Evolutionary conservation across 768 basidiomycete genomes (phyloP), one percentile per base, ranked within the genome.

Genomic region (Boletus reticuloceps): DNA sequence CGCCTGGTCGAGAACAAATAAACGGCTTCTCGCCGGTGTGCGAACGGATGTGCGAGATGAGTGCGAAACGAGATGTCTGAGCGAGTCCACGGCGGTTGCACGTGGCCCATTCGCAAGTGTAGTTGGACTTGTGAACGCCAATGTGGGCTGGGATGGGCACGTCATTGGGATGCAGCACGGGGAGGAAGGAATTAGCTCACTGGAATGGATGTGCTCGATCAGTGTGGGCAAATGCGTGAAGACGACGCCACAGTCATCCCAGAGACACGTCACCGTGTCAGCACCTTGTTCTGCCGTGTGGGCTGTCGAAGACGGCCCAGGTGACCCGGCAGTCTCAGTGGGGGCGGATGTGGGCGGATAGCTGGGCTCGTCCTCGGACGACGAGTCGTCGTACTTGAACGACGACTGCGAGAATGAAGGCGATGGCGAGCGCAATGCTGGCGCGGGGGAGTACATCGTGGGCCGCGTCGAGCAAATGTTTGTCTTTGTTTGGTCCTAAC

Each of bases 11-110:
- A 12, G 84, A 72, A 67, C 94, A 98, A 22, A 81, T 85, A 66
- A 94, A 97, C 1, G 94, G 94, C 64, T 94, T 94, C 72, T 98
- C 94, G 50, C 94, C 94, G 0, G 94, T 96, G 68, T 98, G 94
- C 12, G 89, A 91, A 32, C 94, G 83, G 46, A 94, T 82, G 68
- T 98, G 94, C 5, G 91, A 91, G 53, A 94, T 85, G 45, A 98
- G 82, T 6, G 94, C 91, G 61, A 94, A 96, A 25, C 92, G 83
- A 5, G 90, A 92, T 0, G 90, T 91, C 68, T 97, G 94, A 1
- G 88, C 80, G 48, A 94, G 78, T 5, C 93, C 91, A 50, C 87
- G 79, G 17, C 94, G 82, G 19, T 76, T 75, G 72, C 94, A 98
- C 5, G 84, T 85, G 19, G 82, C 73, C 94, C 94, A 98, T 77